Evolutionary conservation across 192 early-diverging fungal species (phyloP), one percentile per base, ranked within the genome.

Genomic region (Backusella tarrabulga): DNA sequence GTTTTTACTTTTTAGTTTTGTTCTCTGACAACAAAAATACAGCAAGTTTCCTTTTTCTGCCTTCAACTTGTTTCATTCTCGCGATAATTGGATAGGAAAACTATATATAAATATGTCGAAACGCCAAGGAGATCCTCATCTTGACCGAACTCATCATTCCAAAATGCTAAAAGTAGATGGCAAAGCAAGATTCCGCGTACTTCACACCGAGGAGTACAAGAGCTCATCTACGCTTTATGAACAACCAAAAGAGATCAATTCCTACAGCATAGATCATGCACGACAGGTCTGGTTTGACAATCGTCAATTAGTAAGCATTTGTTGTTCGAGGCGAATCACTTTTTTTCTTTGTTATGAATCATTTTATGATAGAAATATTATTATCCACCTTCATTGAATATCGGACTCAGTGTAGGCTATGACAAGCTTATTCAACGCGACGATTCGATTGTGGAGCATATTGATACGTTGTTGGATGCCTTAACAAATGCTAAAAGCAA

Each of bases 381-480:
- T 21, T 90, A 88, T 74, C 84, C 83, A 40, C 84, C 88, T 29
- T 80, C 87, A 2, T 84, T 81, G 2, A 75, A 80, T 14, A 86
- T 85, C 14, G 85, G 89, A 60, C 83, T 96, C 6, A 88, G 88
- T 11, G 81, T 81, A 46, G 94, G 95, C 0, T 92, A 90, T 76
- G 89, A 94, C 11, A 77, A 86, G 9, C 95, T 91, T 75, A 88
- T 94, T 14, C 68, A 83, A 52, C 89, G 95, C 11, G 91, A 92
- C 73, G 46, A 75, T 5, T 76, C 74, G 8, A 73, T 85, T 4
- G 83, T 86, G 68, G 97, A 97, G 71, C 92, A 94, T 69, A 86
- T 99, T 66, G 94, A 99, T 78, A 89, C 93, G 0, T 78, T 99
- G 34, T 82, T 97, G 67, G 82, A 89, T 46, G 89, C 92, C 0